These are phyloP conservation scores for Paraconiothyrium brasiliense DNA, from an alignment of 2,329 filamentous ascomycete genomes.

Conservation along the genomic window DNA sequence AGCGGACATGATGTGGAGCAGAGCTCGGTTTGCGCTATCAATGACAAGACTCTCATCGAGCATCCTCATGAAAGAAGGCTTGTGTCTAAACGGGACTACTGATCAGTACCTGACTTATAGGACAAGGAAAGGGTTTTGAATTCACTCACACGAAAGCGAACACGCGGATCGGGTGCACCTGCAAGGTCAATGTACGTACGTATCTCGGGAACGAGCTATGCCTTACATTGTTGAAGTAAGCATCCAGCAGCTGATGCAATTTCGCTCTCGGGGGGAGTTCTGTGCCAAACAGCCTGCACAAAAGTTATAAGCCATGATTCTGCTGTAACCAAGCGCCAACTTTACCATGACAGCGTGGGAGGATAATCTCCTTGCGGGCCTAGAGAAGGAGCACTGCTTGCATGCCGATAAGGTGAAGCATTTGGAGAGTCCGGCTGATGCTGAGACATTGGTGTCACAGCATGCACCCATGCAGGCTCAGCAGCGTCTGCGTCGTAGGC, in stretches of 20 bases:
- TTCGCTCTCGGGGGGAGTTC: conserved; percentile 35
- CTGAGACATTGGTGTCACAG: conserved; percentile 27
- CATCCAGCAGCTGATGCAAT: conserved; percentile 38
- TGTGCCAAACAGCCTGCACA: conserved; percentile 33
- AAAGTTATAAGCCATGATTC: neutral
- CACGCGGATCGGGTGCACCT: conserved; percentile 15
- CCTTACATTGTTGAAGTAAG: conserved; percentile 45
- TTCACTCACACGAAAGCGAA: conserved; percentile 12
- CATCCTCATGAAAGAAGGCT: conserved; percentile 46
- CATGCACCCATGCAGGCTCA: conserved; percentile 45
- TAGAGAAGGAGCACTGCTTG: conserved; percentile 22
- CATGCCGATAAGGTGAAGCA: conserved; percentile 26
- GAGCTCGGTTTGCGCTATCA: conserved; percentile 39
- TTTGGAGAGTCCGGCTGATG: conserved; percentile 25
- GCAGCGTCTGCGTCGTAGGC: conserved; percentile 40
- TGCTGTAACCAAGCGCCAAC: neutral
- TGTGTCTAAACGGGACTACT: conserved; percentile 35
- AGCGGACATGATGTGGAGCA: conserved; percentile 47
- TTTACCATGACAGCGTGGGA: conserved; percentile 34
- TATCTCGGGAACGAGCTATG: conserved; percentile 17
- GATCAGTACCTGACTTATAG: neutral
- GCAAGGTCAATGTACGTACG: neutral
- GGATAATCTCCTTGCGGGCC: conserved; percentile 30
- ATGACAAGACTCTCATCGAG: conserved; percentile 43
- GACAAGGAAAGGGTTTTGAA: neutral